Percentiles rank a stretch among this genome's conserved stretches.
These are phyloP conservation scores for Petunia hybrid DNA, from an alignment of 305 asterid species.

Conservation along the genomic window DNA sequence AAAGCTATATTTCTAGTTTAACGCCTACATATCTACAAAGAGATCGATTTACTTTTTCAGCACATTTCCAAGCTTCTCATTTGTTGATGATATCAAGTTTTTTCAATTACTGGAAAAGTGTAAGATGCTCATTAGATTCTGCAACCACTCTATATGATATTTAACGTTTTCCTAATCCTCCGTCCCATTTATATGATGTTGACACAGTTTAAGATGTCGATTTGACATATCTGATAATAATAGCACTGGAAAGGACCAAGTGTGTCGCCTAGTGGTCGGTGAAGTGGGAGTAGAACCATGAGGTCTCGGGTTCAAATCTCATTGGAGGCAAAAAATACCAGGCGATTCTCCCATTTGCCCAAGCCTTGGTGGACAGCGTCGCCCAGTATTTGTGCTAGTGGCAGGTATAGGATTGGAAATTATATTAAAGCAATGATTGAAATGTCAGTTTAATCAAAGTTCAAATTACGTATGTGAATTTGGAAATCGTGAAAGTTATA, in stretches of 20 bases:
- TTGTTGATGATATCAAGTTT: slow-evolving; percentile 23
- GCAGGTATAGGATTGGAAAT: too few species aligned
- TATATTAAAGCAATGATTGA: background rate
- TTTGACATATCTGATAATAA: background rate
- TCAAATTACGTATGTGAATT: background rate
- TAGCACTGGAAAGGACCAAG: background rate
- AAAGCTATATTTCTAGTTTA: background rate
- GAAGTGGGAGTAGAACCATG: too few species aligned
- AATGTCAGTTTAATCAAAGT: background rate
- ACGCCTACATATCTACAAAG: background rate
- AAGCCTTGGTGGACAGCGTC: too few species aligned
- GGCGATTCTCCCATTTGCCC: too few species aligned
- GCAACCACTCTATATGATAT: slow-evolving; percentile 6
- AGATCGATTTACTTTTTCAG: background rate
- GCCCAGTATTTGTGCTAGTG: too few species aligned
- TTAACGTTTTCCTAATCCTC: slow-evolving; percentile 8
- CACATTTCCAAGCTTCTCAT: slow-evolving; percentile 14
- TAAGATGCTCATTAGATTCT: slow-evolving; percentile 23
- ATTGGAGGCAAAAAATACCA: too few species aligned
- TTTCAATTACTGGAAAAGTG: background rate
- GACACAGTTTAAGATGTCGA: background rate
- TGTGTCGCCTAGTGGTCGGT: too few species aligned
- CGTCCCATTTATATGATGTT: background rate
- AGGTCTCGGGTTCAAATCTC: too few species aligned
- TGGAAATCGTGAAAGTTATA: background rate